These are phyloP conservation scores for Lactarius tabidus DNA, from an alignment of 768 basidiomycete species.

Conservation along the genomic window DNA sequence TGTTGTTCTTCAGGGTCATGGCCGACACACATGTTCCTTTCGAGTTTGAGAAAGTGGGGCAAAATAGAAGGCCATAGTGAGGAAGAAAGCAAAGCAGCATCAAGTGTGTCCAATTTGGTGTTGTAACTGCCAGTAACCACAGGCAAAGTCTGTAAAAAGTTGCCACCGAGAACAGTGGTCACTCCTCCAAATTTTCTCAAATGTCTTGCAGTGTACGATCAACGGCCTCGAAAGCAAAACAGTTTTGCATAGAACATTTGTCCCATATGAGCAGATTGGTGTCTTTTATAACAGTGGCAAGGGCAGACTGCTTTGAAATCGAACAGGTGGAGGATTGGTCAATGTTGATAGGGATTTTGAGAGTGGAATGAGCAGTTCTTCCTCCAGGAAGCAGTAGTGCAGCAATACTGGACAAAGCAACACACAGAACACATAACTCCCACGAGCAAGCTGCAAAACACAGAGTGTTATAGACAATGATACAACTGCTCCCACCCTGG, in stretches of 20 bases:
- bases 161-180: slow-evolving; percentile 45
- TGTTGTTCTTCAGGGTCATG: too few relatives aligned
- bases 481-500: too few relatives aligned
- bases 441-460: not conserved
- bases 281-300: slow-evolving; percentile 34
- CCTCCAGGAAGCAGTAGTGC: slow-evolving; percentile 42
- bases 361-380: slow-evolving; percentile 44
- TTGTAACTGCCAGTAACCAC: slow-evolving; percentile 31
- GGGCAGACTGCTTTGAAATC: slow-evolving; percentile 33
- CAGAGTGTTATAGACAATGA: not conserved
- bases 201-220: slow-evolving; percentile 39
- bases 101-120: too few relatives aligned
- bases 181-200: slow-evolving; percentile 36
- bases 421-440: slow-evolving; percentile 35
- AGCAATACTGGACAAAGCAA: slow-evolving; percentile 49
- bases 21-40: too few relatives aligned
- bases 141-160: slow-evolving; percentile 47
- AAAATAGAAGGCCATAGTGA: too few relatives aligned
- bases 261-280: slow-evolving; percentile 45
- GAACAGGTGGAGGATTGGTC: slow-evolving; percentile 29
- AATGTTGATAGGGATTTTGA: slow-evolving; percentile 41
- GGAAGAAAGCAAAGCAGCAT: too few relatives aligned
- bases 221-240: slow-evolving; percentile 38
- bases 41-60: too few relatives aligned
- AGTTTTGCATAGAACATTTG: slow-evolving; percentile 40